Evolutionary conservation across 2,329 filamentous ascomycete genomes (phyloP).

Genomic region (Pestalotiopsis fici): DNA sequence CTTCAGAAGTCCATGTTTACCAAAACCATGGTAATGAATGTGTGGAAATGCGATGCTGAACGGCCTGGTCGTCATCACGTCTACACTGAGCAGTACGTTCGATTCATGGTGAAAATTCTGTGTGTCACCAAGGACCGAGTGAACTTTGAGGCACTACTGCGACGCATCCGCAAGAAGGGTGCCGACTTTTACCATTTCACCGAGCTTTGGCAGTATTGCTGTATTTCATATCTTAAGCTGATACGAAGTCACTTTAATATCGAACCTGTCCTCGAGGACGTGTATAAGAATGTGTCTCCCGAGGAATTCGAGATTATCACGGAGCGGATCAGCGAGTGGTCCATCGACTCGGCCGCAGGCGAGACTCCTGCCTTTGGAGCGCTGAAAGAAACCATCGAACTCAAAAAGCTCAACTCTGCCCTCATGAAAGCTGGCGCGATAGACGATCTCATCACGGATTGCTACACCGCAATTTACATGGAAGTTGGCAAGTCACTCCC

Average conservation of each 20-base stretch:
- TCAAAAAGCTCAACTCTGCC: slow-evolving; percentile 77
- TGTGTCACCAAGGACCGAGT: slow-evolving; percentile 73
- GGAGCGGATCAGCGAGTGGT: slow-evolving; percentile 56
- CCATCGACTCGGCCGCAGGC: neutral
- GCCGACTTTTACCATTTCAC: slow-evolving; percentile 70
- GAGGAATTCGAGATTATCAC: slow-evolving; percentile 61
- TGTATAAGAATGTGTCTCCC: slow-evolving; percentile 52
- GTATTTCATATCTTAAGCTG: slow-evolving; percentile 53
- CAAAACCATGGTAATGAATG: slow-evolving; percentile 91
- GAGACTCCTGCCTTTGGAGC: slow-evolving; percentile 49
- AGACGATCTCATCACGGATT: slow-evolving; percentile 91
- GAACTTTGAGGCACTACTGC: slow-evolving; percentile 76
- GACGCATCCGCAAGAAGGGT: slow-evolving; percentile 78
- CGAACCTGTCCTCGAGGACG: slow-evolving; percentile 48
- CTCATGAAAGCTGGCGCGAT: slow-evolving; percentile 84
- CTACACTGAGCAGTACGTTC: slow-evolving; percentile 84
- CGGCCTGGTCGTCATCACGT: slow-evolving; percentile 84
- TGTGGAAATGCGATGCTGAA: slow-evolving; percentile 93
- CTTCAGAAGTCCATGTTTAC: slow-evolving; percentile 77
- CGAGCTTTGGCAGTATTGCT: slow-evolving; percentile 61
- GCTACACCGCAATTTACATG: slow-evolving; percentile 77
- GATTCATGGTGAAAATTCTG: slow-evolving; percentile 77
- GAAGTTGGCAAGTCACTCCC: slow-evolving; percentile 64
- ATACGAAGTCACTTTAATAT: slow-evolving; percentile 52
- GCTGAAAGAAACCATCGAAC: slow-evolving; percentile 58